A percentile compares a stretch with the other conserved stretches of the same genome.
Conservation (phyloP, 257 asterid genomes). For the Henckelia pumila region DNA sequence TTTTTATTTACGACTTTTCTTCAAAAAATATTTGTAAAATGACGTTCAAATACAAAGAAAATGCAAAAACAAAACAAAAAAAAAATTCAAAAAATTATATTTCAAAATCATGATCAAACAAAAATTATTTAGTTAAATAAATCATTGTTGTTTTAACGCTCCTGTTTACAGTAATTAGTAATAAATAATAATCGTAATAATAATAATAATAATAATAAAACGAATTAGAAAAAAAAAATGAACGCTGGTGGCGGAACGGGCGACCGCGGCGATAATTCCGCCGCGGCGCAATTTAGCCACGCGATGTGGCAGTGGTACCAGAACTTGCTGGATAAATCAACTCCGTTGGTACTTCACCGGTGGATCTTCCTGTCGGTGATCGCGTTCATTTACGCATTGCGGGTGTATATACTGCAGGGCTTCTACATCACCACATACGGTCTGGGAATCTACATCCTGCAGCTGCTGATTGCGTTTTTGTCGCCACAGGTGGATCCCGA, state of each 20-base stretch:
- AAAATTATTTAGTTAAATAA: too few relatives aligned
- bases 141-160: too few relatives aligned
- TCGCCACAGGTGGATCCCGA: conserved; percentile 99
- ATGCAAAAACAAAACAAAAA: too few relatives aligned
- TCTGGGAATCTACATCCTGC: conserved; percentile 85
- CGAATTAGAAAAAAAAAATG: too few relatives aligned
- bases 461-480: conserved; percentile 83
- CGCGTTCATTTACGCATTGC: conserved; percentile 65
- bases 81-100: too few relatives aligned
- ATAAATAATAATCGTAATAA: too few relatives aligned
- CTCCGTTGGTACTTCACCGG: conserved; percentile 45
- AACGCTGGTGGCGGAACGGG: conserved; percentile 61
- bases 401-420: conserved; percentile 70
- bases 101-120: too few relatives aligned
- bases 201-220: too few relatives aligned
- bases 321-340: conserved; percentile 75
- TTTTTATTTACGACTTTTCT: too few relatives aligned
- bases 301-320: conserved; percentile 68
- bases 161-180: too few relatives aligned
- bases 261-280: conserved; percentile 33
- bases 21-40: too few relatives aligned
- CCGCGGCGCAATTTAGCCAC: conserved; percentile 50
- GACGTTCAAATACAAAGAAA: too few relatives aligned
- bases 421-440: conserved; percentile 93
- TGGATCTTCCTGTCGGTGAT: conserved; percentile 70